Conservation (phyloP, 1,139 yeast species). For the Yamadazyma pseudoaaseri region DNA sequence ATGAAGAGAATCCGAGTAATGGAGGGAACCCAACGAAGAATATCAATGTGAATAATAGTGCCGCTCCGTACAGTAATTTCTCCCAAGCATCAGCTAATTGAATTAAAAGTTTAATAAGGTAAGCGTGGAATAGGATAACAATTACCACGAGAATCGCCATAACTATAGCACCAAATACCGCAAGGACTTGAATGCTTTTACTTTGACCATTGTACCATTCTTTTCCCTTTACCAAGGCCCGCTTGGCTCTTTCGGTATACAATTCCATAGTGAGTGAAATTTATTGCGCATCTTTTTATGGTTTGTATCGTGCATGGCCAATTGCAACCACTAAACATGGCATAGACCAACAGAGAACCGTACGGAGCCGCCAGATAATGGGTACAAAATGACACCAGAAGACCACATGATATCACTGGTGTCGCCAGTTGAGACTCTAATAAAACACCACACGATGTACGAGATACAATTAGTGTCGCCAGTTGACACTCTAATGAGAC, state of each 20-base stretch:
- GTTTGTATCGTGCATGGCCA: too few species aligned
- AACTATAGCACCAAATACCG: constrained; percentile 14
- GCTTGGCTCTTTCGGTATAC: not conserved
- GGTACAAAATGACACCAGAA: too few species aligned
- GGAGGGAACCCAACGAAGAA: constrained; percentile 76
- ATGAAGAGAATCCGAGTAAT: constrained; percentile 73
- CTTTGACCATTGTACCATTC: constrained; percentile 24
- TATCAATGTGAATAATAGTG: constrained; percentile 48
- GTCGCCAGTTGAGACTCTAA: too few species aligned
- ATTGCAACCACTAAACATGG: too few species aligned
- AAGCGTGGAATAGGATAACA: constrained; percentile 42
- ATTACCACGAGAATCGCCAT: constrained; percentile 29
- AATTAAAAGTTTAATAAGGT: constrained; percentile 43
- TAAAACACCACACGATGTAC: too few species aligned
- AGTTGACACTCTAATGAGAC: too few species aligned
- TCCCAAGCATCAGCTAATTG: constrained; percentile 46
- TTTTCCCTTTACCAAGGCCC: not conserved
- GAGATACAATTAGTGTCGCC: too few species aligned
- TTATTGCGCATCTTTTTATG: too few species aligned
- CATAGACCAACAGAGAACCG: too few species aligned
- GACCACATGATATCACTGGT: too few species aligned
- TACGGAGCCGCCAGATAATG: too few species aligned
- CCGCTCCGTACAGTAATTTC: constrained; percentile 47
- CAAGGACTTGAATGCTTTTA: constrained; percentile 12
- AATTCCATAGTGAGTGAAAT: too few species aligned